phyloP scores from a whole-genome alignment of 192 early-diverging fungal genomes.

The Lunasporangiospora selenospora region DNA sequence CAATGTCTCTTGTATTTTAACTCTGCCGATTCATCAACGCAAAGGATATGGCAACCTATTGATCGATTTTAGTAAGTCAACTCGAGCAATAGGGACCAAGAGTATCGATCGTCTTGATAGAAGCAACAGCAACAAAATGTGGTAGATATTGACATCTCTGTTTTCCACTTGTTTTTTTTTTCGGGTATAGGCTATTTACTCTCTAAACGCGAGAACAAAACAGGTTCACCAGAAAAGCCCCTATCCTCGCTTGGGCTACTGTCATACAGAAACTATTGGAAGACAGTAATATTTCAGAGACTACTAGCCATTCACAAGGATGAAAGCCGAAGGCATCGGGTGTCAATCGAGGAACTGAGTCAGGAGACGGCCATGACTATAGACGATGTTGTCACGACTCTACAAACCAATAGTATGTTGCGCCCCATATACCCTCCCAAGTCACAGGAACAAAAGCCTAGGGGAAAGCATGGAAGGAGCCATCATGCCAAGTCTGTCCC shows the following conservation, averaged over 20 bases:
- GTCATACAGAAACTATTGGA: slow-evolving; percentile 92
- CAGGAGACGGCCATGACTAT: slow-evolving; percentile 73
- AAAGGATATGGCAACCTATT: slow-evolving; percentile 93
- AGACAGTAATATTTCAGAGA: slow-evolving; percentile 71
- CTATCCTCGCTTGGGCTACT: slow-evolving; percentile 88
- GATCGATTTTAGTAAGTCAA: slow-evolving; percentile 84
- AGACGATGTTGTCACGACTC: slow-evolving; percentile 83
- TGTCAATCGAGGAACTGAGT: slow-evolving; percentile 64
- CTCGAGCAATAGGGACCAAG: not conserved
- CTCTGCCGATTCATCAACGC: slow-evolving; percentile 86
- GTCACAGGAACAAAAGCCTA: slow-evolving; percentile 26
- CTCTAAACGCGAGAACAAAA: slow-evolving; percentile 74
- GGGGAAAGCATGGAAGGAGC: slow-evolving; percentile 20
- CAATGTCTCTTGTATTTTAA: slow-evolving; percentile 95
- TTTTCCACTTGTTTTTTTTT: not conserved
- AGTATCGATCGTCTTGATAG: too few relatives aligned
- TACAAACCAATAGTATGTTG: slow-evolving; percentile 65
- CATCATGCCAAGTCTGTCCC: slow-evolving; percentile 22
- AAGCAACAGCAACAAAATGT: not conserved
- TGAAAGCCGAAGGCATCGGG: slow-evolving; percentile 21
- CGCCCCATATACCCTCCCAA: slow-evolving; percentile 35
- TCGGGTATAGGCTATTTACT: slow-evolving; percentile 73
- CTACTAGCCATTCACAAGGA: slow-evolving; percentile 55
- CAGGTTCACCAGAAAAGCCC: slow-evolving; percentile 91
- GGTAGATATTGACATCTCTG: not conserved